Evolutionary conservation across 1,284 basidiomycete species (phyloP).

Genomic region (Marasmius oreades): DNA sequence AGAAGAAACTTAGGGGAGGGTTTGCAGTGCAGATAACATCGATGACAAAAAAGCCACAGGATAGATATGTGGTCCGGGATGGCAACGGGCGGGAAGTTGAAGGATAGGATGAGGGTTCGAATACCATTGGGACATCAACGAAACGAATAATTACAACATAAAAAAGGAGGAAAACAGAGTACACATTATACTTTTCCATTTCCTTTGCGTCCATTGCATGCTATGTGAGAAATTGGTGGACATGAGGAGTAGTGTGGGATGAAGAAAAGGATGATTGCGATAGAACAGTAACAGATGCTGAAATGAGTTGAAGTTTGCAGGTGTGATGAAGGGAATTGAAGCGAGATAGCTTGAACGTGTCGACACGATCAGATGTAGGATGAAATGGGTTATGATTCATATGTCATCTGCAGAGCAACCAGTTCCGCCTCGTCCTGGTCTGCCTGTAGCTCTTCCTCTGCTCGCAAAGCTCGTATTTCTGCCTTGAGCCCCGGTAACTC

Average conservation of each 20-base stretch:
- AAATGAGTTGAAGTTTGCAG: too few species aligned
- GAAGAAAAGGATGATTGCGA: not conserved
- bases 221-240: not conserved
- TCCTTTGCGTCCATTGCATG: not conserved
- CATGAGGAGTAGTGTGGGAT: not conserved
- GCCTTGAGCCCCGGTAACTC: slow-evolving; percentile 55
- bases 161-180: not conserved
- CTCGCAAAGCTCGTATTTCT: slow-evolving; percentile 35
- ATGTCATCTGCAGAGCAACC: slow-evolving; percentile 7
- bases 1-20: not conserved
- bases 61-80: not conserved
- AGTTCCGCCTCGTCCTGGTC: slow-evolving; percentile 11
- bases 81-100: not conserved
- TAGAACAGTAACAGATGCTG: not conserved
- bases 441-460: slow-evolving; percentile 10
- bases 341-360: not conserved
- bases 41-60: not conserved
- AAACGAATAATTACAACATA: slow-evolving; percentile 4
- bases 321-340: not conserved
- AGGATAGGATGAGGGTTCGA: not conserved
- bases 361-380: too few species aligned
- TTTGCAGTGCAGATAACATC: not conserved
- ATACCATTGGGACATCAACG: not conserved
- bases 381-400: not conserved
- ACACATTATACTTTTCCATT: not conserved